Evolutionary conservation across 202 grass and related monocot genomes (phyloP).

Genomic region (Schoenoplectus triqueter): DNA sequence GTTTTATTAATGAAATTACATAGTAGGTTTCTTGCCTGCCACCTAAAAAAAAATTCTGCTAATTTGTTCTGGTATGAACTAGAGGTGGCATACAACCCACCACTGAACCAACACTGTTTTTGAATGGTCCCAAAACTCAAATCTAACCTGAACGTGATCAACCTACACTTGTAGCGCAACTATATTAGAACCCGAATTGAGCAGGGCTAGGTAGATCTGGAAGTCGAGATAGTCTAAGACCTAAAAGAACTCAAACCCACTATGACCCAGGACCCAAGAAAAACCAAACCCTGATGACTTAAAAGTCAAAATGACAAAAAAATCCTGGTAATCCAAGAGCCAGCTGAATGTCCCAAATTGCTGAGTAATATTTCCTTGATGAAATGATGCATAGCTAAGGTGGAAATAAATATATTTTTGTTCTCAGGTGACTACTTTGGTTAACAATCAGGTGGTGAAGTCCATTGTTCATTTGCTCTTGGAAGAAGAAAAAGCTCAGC

Average conservation of each 20-base stretch:
- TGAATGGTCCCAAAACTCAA: not conserved
- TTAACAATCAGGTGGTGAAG: slow-evolving; percentile 80
- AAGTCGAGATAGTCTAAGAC: not conserved
- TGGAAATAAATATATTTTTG: slow-evolving; percentile 16
- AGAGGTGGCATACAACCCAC: not conserved
- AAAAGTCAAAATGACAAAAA: not conserved
- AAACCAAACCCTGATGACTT: not conserved
- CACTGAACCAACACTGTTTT: not conserved
- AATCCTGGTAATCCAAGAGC: not conserved
- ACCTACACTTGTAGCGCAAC: not conserved
- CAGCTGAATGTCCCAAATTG: not conserved
- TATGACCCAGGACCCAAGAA: not conserved
- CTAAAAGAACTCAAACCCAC: not conserved
- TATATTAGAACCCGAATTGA: not conserved
- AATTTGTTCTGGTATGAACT: not conserved
- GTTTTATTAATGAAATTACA: too few relatives aligned
- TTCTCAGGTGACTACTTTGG: slow-evolving; percentile 79
- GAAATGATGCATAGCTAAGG: not conserved
- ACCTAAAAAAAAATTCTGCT: not conserved
- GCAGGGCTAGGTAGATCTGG: not conserved
- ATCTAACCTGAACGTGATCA: not conserved
- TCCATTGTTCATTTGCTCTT: slow-evolving; percentile 91
- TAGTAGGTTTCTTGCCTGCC: too few relatives aligned
- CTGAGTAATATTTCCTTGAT: not conserved
- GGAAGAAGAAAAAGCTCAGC: slow-evolving; percentile 80